Evolutionary conservation across 192 early-diverging fungal genomes (phyloP), one percentile per base, ranked within the genome.

Genomic region (Umbelopsis ramanniana): DNA sequence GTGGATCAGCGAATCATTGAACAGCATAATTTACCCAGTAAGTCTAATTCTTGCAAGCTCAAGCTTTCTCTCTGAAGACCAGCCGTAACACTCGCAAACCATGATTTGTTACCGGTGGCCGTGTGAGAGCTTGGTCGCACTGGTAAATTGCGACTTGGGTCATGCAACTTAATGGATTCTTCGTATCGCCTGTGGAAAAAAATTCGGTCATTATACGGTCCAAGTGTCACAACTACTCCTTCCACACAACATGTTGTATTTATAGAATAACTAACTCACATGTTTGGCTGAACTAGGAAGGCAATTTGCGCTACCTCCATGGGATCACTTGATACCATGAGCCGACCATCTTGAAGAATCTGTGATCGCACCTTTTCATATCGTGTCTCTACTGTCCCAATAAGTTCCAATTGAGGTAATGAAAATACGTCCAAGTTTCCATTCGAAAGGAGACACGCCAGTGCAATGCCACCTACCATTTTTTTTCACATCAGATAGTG

Each of bases 11-110:
- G 38, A 52, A 74, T 52, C 66, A 69, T 11, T 22, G 24, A 35
- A 2, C 15, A 60, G 40, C 22, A 15, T 46, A 14, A 67, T 72
- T 26, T 72, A 79, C 77, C 74, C 37, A 74, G 26, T 35, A 24
- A 21, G 68, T 80, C 75, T 47, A 80, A 38, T 69, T 80, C 79
- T 17, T 54, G 37, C 14, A 80, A 45, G 17, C 53, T 70, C 15
- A 80, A 23, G 4, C 68, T 29, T 9, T 76, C 79, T 40, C 68
- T 74, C 52, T 69, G 53, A 38, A 80, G 74, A 21, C 70, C 77
- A 9, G 66, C 69, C n/a, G 72, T 63, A 22, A 80, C 79, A 22
- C 74, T 60, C 1, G 53, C 70, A 63, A 80, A 52, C 79, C 79
- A 80, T 37, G 75, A 63, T 45, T 76, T 76, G 26, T 76, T 80